Conservation (phyloP, 2,329 filamentous ascomycete species). For the Fusarium citri region DNA sequence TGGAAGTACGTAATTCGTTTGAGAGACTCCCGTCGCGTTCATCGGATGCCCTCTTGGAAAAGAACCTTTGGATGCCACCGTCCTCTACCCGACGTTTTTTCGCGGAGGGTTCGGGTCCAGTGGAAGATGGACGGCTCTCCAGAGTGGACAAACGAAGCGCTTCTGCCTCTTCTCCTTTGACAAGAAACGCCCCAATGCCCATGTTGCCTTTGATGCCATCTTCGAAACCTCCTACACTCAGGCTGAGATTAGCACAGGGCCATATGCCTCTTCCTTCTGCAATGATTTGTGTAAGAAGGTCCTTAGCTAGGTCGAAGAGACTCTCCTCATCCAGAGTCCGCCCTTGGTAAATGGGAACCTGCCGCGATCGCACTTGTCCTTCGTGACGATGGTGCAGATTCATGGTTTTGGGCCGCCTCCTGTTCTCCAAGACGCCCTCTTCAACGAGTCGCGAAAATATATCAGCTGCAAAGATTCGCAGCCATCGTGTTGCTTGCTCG, state of each 20-base stretch:
- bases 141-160: constrained; percentile 40
- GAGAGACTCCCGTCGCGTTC: constrained; percentile 41
- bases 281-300: constrained; percentile 80
- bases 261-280: constrained; percentile 79
- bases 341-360: constrained; percentile 80
- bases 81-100: constrained; percentile 56
- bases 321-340: constrained; percentile 76
- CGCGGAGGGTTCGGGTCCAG: constrained; percentile 38
- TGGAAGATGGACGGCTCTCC: constrained; percentile 36
- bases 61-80: constrained; percentile 68
- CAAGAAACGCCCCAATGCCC: constrained; percentile 87
- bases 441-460: constrained; percentile 91
- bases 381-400: constrained; percentile 84
- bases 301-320: constrained; percentile 81
- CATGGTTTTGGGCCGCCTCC: constrained; percentile 85
- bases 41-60: constrained; percentile 56
- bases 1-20: constrained; percentile 27
- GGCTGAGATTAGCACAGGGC: constrained; percentile 90
- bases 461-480: constrained; percentile 90
- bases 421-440: constrained; percentile 89
- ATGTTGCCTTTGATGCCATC: constrained; percentile 86
- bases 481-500: constrained; percentile 85
- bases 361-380: constrained; percentile 78
- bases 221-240: constrained; percentile 93
- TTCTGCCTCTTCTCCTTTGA: constrained; percentile 76